phyloP scores from a whole-genome alignment of 2,329 filamentous ascomycete species.

The Aspergillus udagawae region DNA sequence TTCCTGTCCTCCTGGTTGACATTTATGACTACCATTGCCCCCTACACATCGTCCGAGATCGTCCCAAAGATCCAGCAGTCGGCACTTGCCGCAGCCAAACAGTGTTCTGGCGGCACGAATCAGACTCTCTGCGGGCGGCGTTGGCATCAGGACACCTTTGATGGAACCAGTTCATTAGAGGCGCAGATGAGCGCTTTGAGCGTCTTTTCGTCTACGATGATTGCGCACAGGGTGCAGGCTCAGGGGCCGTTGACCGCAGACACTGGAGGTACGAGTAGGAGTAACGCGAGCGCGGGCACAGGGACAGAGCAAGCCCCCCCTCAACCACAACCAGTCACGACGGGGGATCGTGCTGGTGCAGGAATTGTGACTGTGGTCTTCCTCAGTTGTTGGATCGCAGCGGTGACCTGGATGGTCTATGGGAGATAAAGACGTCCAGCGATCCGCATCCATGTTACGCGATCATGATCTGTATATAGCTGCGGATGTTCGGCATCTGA shows the following conservation, averaged over 20 bases:
- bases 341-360: constrained; percentile 36
- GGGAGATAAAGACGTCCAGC: constrained; percentile 14
- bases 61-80: constrained; percentile 57
- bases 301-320: constrained; percentile 7
- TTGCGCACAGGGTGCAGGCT: constrained; percentile 21
- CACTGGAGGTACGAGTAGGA: constrained; percentile 57
- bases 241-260: constrained; percentile 41
- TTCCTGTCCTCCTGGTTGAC: constrained; percentile 66
- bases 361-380: constrained; percentile 32
- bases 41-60: constrained; percentile 53
- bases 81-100: constrained; percentile 56
- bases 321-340: constrained; percentile 23
- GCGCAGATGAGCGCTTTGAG: constrained; percentile 41
- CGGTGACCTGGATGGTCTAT: constrained; percentile 29
- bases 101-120: constrained; percentile 58
- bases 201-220: constrained; percentile 29
- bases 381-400: constrained; percentile 22
- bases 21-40: constrained; percentile 58
- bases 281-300: constrained; percentile 42
- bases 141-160: constrained; percentile 38
- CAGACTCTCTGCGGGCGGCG: constrained; percentile 53
- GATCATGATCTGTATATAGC: constrained; percentile 9
- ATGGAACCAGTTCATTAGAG: constrained; percentile 35
- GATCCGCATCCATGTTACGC: background rate
- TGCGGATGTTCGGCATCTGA: background rate